Evolutionary conservation across 2,329 filamentous ascomycete species (phyloP).

Genomic region (Myrmaecium sp.): DNA sequence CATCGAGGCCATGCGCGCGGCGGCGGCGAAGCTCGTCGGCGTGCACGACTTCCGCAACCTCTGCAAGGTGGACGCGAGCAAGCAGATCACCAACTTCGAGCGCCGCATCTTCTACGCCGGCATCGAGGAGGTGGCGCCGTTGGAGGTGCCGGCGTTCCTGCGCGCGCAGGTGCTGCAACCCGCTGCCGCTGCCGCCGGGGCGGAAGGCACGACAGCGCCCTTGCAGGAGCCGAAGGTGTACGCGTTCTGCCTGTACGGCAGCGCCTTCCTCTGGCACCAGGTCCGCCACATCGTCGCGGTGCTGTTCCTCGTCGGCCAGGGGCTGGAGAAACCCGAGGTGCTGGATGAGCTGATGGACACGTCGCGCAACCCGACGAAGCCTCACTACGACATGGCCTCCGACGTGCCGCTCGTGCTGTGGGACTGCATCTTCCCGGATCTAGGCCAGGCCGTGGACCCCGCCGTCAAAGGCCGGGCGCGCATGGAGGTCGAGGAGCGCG

Average conservation of each 20-base stretch:
- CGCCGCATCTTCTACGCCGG: constrained; percentile 65
- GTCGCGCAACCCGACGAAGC: constrained; percentile 52
- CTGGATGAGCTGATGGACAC: constrained; percentile 62
- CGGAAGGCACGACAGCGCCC: constrained; percentile 14
- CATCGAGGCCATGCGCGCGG: constrained; percentile 69
- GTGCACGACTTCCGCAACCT: constrained; percentile 92
- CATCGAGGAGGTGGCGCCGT: constrained; percentile 37
- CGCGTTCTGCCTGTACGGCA: constrained; percentile 74
- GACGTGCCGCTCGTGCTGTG: constrained; percentile 85
- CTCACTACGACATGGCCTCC: constrained; percentile 77
- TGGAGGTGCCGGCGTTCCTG: constrained; percentile 14
- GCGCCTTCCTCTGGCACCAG: constrained; percentile 95
- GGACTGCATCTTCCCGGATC: constrained; percentile 74
- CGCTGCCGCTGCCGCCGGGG: constrained; percentile 4
- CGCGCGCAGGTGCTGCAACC: constrained; percentile 12
- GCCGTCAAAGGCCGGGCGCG: constrained; percentile 18
- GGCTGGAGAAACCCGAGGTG: constrained; percentile 59
- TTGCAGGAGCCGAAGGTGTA: constrained; percentile 47
- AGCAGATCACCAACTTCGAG: constrained; percentile 74
- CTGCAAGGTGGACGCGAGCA: constrained; percentile 80
- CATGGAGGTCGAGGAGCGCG: constrained; percentile 20
- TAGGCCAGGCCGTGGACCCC: no score
- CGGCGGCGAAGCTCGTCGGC: constrained; percentile 65
- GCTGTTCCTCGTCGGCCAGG: constrained; percentile 83
- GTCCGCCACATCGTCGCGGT: constrained; percentile 87